A percentile compares a stretch with the other conserved stretches of the same genome.
Evolutionary conservation across 2,329 filamentous ascomycete species (phyloP).

Genomic region (Xylaria sp.): DNA sequence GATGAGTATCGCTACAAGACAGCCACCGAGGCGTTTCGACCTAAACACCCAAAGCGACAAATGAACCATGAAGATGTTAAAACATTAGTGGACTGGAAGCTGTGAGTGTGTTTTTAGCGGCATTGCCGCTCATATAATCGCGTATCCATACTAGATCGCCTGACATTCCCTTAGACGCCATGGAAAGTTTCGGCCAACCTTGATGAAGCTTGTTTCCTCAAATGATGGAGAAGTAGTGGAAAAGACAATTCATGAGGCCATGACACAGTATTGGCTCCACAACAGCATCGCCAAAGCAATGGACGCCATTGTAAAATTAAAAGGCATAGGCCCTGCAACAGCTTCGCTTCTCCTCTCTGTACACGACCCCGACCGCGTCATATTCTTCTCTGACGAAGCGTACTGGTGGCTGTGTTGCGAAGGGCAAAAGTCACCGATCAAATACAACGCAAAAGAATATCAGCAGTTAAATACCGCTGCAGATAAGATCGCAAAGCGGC

Average conservation of each 20-base stretch:
- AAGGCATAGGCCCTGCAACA: constrained; percentile 82
- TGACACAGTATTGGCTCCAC: constrained; percentile 57
- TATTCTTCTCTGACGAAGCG: constrained; percentile 85
- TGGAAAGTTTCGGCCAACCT: constrained; percentile 70
- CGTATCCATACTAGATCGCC: constrained; percentile 22
- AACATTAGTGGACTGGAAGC: constrained; percentile 75
- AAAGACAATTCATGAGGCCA: constrained; percentile 63
- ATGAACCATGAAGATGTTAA: constrained; percentile 70
- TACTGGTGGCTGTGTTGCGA: constrained; percentile 76
- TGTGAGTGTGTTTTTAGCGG: constrained; percentile 60
- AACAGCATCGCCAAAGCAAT: constrained; percentile 58
- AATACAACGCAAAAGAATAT: constrained; percentile 79
- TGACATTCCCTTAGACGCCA: constrained; percentile 58
- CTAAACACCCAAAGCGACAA: constrained; percentile 48
- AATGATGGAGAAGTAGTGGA: constrained; percentile 65
- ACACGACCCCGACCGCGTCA: constrained; percentile 66
- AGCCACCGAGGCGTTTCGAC: constrained; percentile 60
- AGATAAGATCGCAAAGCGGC: constrained; percentile 57
- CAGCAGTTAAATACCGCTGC: constrained; percentile 61
- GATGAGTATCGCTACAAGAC: constrained; percentile 69
- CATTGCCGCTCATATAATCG: not conserved
- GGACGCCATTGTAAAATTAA: constrained; percentile 68
- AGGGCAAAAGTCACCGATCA: constrained; percentile 65
- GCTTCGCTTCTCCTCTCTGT: constrained; percentile 78
- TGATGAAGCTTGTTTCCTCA: constrained; percentile 69